Conservation (phyloP, 2,329 filamentous ascomycete genomes). For the Ascochyta koolunga region DNA sequence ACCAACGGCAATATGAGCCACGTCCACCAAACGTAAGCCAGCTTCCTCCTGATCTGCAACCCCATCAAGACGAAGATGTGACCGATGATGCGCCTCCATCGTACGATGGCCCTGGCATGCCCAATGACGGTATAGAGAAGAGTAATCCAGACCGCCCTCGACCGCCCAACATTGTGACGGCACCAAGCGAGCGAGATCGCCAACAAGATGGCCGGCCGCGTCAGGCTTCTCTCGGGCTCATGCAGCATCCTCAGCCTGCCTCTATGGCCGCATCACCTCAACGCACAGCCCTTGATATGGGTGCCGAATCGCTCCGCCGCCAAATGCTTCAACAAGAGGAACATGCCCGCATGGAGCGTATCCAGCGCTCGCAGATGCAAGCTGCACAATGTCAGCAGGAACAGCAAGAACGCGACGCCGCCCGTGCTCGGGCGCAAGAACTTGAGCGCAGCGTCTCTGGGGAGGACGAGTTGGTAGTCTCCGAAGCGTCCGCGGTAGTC, state of each 20-base stretch:
- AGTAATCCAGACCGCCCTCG: slow-evolving; percentile 32
- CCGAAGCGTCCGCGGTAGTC: slow-evolving; percentile 37
- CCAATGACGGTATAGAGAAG: slow-evolving; percentile 42
- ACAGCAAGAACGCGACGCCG: slow-evolving; percentile 35
- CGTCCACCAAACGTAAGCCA: slow-evolving; percentile 6
- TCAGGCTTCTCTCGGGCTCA: slow-evolving; percentile 41
- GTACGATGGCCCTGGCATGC: slow-evolving; percentile 40
- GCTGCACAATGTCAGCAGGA: slow-evolving; percentile 32
- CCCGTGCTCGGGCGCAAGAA: slow-evolving; percentile 40
- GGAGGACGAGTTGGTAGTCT: slow-evolving; percentile 41
- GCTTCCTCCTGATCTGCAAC: slow-evolving; percentile 11
- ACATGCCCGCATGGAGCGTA: slow-evolving; percentile 39
- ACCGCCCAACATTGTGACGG: slow-evolving; percentile 40
- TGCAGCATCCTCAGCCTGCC: slow-evolving; percentile 47
- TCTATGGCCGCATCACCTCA: slow-evolving; percentile 48
- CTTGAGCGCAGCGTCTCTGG: slow-evolving; percentile 44
- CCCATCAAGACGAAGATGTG: slow-evolving; percentile 29
- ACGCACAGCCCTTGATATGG: slow-evolving; percentile 45
- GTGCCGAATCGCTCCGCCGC: slow-evolving; percentile 42
- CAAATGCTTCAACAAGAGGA: slow-evolving; percentile 45
- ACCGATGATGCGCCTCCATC: slow-evolving; percentile 43
- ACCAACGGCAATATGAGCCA: slow-evolving; percentile 4
- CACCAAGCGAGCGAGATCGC: slow-evolving; percentile 3
- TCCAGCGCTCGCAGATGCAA: slow-evolving; percentile 36
- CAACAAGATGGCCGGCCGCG: slow-evolving; percentile 35